Base-by-base conservation (phyloP, 2,329 filamentous ascomycete species). In the Penicillium sp. region DNA sequence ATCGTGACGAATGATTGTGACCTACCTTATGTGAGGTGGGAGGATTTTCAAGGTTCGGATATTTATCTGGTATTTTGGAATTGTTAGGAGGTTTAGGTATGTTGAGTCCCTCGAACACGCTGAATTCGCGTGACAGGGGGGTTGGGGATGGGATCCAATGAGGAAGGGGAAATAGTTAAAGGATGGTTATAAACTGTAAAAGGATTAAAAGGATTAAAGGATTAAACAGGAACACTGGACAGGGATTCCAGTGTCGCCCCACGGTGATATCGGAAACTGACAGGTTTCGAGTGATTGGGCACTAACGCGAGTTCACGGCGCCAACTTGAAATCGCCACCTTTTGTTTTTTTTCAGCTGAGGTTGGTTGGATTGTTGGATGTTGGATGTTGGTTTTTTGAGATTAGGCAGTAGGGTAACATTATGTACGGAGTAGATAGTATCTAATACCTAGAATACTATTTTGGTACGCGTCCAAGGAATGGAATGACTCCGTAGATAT, bases 11-110 rank as follows among this genome's bases (percentile, higher is more conserved):
- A 56, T 47, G 56, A 57, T 35, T 53, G 42, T 57, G 63, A 66
- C 45, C 49, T 50, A 27, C 60, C 62, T 64, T 52, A 64, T 66
- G 63, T 54, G 62, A 66, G 63, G 57, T 58, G 55, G 31, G 33
- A 55, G 54, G 59, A 60, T 59, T 38, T 38, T 2, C 17, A 38
- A 38, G 35, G 37, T 40, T 60, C 55, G 54, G 60, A 58, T 55
- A 42, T 29, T 45, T 19, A 25, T 25, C 25, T 25, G n/a, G n/a
- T n/a, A n/a, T 25, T 25, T 25, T 23, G 23, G 23, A 23, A 23
- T 23, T 23, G n/a, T n/a, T n/a, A n/a, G n/a, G n/a, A n/a, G n/a
- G n/a, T n/a, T n/a, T n/a, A 23, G 23, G 29, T 31, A 12, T 63
- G 54, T 46, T 27, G 38, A 23, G 23, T 25, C 25, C 56, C 61